phyloP scores from a whole-genome alignment of 2,329 filamentous ascomycete species.

The Macrophomina tecta region DNA sequence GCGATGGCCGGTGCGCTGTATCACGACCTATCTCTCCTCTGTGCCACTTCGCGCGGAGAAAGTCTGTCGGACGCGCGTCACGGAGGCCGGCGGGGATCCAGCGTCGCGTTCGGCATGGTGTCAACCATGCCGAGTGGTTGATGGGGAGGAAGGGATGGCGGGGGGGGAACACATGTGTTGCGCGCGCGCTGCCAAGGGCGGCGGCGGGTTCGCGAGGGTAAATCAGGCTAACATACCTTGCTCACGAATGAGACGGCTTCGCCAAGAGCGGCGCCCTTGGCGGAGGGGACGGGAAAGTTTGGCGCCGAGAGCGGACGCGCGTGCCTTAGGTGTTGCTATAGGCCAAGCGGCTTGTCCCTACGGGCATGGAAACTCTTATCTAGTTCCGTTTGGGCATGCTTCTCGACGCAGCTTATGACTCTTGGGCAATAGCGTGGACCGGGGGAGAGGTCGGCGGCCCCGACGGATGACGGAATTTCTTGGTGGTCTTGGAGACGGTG shows the following conservation, averaged over 20 bases:
- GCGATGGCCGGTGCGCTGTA: no score
- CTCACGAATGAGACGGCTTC: neutral
- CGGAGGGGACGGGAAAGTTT: neutral
- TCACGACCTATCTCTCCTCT: neutral
- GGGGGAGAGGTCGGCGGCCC: neutral
- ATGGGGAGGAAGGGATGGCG: no score
- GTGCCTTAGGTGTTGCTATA: neutral
- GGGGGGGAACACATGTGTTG: neutral
- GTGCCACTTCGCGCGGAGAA: neutral
- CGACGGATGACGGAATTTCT: neutral
- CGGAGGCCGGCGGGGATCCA: neutral
- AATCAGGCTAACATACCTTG: neutral
- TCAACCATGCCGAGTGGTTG: neutral
- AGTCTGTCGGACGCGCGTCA: neutral
- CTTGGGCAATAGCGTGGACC: neutral
- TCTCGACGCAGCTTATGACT: neutral
- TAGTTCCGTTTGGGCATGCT: neutral
- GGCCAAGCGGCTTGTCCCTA: neutral
- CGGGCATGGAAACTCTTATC: neutral
- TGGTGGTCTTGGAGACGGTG: neutral
- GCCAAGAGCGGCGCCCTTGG: conserved; percentile 23
- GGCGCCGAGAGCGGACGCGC: conserved; percentile 14
- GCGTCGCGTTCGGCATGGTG: conserved; percentile 1
- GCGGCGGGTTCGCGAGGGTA: neutral
- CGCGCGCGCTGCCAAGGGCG: neutral